These are phyloP conservation scores for Candida railenensis DNA, from an alignment of 805 yeast species.

Conservation along the genomic window DNA sequence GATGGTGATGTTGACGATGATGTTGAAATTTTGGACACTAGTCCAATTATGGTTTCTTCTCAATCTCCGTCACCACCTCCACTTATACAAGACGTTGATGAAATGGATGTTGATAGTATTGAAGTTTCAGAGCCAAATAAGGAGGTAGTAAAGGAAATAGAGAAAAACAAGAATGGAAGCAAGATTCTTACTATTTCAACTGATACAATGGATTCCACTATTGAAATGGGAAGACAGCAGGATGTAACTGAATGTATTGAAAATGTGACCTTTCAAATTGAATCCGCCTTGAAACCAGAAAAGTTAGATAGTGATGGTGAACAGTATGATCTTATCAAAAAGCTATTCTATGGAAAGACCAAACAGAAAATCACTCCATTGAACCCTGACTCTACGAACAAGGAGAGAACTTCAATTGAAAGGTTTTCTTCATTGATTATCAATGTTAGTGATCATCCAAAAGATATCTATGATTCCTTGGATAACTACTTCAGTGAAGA, in stretches of 20 bases:
- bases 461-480: constrained; percentile 84
- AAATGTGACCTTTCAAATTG: constrained; percentile 86
- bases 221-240: constrained; percentile 87
- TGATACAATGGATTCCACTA: constrained; percentile 70
- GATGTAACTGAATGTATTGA: constrained; percentile 98
- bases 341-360: constrained; percentile 81
- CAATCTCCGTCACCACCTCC: neutral
- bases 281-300: constrained; percentile 77
- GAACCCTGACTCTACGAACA: constrained; percentile 34
- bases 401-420: constrained; percentile 48
- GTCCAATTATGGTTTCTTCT: neutral
- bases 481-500: constrained; percentile 83
- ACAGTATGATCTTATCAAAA: constrained; percentile 78
- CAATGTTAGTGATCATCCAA: constrained; percentile 85
- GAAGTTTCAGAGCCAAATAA: constrained; percentile 3
- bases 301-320: constrained; percentile 65
- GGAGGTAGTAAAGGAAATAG: neutral
- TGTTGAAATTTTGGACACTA: constrained; percentile 8
- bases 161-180: neutral
- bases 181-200: constrained; percentile 39
- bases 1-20: constrained; percentile 8
- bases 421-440: constrained; percentile 79
- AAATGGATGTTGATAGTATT: constrained; percentile 10
- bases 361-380: constrained; percentile 68
- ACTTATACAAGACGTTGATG: constrained; percentile 15